phyloP scores from a whole-genome alignment of 768 basidiomycete genomes.

The Lentinula boryana region DNA sequence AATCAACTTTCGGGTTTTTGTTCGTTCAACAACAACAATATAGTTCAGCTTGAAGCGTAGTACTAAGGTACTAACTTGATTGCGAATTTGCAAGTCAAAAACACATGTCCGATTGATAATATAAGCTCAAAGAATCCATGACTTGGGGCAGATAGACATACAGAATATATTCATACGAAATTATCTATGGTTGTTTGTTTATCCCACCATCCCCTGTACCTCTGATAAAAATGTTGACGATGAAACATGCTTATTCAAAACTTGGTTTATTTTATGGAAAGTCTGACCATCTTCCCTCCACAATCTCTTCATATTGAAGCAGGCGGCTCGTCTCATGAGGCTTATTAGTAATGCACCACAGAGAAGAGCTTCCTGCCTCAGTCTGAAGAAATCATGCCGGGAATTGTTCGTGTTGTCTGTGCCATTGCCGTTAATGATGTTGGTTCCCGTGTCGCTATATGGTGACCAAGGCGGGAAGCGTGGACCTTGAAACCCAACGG shows the following conservation, averaged over 20 bases:
- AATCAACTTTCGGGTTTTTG: too few species aligned
- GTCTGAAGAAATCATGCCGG: constrained; percentile 54
- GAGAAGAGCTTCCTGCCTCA: constrained; percentile 39
- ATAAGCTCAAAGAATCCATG: too few species aligned
- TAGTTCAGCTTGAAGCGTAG: too few species aligned
- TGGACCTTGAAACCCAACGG: neutral
- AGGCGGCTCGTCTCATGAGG: constrained; percentile 22
- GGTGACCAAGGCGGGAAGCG: neutral
- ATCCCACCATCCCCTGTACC: neutral
- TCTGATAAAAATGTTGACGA: neutral
- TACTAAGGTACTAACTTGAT: too few species aligned
- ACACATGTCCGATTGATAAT: too few species aligned
- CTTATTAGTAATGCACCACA: neutral
- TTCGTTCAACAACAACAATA: too few species aligned
- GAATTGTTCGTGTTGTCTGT: constrained; percentile 7
- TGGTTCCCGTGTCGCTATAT: neutral
- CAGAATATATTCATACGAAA: too few species aligned
- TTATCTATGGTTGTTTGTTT: too few species aligned
- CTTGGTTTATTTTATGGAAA: neutral
- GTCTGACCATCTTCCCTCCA: constrained; percentile 28
- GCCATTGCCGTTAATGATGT: neutral
- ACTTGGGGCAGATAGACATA: too few species aligned
- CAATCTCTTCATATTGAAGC: constrained; percentile 60
- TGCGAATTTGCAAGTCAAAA: too few species aligned
- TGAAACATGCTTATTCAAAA: neutral